These are phyloP conservation scores for Parasitella parasitica DNA, from an alignment of 371 early-diverging fungal species.

Conservation along the genomic window DNA sequence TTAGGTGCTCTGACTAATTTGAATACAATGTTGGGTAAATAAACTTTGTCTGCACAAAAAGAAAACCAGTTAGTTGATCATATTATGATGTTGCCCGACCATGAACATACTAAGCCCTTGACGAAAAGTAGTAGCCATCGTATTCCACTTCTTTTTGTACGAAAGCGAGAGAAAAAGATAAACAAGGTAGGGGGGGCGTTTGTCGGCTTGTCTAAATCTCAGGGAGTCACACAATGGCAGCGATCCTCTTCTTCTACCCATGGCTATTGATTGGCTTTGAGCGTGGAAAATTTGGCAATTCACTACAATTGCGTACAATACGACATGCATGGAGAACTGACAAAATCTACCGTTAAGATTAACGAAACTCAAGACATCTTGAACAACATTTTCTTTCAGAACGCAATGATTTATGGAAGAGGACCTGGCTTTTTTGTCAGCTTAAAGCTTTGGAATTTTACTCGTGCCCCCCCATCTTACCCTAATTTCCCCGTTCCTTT, in stretches of 20 bases:
- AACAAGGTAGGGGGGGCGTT: conserved; percentile 14
- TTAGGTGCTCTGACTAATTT: conserved; percentile 82
- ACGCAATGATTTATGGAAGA: background rate
- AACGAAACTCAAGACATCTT: background rate
- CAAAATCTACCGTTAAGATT: background rate
- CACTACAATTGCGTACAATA: no score
- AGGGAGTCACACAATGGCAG: background rate
- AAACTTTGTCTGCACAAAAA: conserved; percentile 63
- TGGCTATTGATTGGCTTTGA: background rate
- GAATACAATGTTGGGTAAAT: conserved; percentile 89
- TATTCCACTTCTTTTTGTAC: no score
- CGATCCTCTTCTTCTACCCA: background rate
- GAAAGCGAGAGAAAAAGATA: background rate
- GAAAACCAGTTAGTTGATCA: background rate
- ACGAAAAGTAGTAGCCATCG: conserved; percentile 39
- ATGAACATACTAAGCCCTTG: conserved; percentile 46
- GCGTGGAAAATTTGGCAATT: background rate
- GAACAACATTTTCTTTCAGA: background rate
- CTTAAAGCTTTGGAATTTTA: background rate
- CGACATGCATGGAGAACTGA: background rate
- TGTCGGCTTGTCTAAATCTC: background rate
- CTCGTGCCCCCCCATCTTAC: background rate
- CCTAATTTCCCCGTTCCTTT: conserved; percentile 3
- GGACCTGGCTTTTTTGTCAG: background rate
- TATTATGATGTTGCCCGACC: background rate